phyloP scores from a whole-genome alignment of 2,329 filamentous ascomycete genomes.

The Incumbomyces delicatus region DNA sequence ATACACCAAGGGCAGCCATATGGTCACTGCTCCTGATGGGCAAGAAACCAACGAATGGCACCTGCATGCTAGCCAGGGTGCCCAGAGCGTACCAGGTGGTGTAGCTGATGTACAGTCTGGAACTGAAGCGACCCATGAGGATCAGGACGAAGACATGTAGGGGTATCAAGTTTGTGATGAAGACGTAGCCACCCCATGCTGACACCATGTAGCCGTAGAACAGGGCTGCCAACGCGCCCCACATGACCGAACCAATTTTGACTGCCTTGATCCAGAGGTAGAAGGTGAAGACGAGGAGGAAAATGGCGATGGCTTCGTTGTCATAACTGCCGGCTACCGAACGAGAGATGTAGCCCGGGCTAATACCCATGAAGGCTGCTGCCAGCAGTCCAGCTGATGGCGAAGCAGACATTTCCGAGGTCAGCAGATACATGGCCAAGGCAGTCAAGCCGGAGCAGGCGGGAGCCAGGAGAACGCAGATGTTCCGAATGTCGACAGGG shows the following conservation, averaged over 20 bases:
- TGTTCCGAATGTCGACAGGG: conserved; percentile 96
- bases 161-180: conserved; percentile 95
- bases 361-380: conserved; percentile 93
- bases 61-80: conserved; percentile 96
- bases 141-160: conserved; percentile 89
- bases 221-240: conserved; percentile 85
- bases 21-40: conserved; percentile 96
- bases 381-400: conserved; percentile 90
- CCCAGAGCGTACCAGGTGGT: conserved; percentile 97
- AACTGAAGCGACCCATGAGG: conserved; percentile 94
- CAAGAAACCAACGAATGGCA: conserved; percentile 95
- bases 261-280: conserved; percentile 98
- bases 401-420: conserved; percentile 93
- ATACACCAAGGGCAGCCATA: conserved; percentile 92
- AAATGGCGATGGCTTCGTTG: conserved; percentile 98
- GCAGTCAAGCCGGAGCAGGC: conserved; percentile 91
- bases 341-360: conserved; percentile 93
- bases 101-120: conserved; percentile 88
- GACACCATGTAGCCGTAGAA: conserved; percentile 99
- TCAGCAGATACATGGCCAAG: conserved; percentile 85
- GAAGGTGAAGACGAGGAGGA: conserved; percentile 96
- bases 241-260: conserved; percentile 92
- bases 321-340: conserved; percentile 98
- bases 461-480: conserved; percentile 92
- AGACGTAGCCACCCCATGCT: conserved; percentile 98